phyloP scores from a whole-genome alignment of 2,329 filamentous ascomycete genomes.

The Lachnellula occidentalis region DNA sequence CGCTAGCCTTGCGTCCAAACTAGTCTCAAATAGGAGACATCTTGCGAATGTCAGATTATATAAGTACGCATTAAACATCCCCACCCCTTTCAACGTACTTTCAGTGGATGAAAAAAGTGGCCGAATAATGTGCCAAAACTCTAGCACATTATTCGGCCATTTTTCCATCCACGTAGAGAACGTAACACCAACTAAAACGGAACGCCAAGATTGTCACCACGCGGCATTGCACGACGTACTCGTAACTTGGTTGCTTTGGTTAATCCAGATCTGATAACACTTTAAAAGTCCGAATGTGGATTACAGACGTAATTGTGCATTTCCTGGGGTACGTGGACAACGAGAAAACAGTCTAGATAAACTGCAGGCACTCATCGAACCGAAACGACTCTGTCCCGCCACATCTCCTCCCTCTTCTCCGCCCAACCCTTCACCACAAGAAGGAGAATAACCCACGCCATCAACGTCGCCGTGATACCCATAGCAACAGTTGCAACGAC shows the following conservation, averaged over 20 bases:
- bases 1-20: conserved; percentile 1
- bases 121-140: too few species aligned
- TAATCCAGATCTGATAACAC: conserved; percentile 6
- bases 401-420: not conserved
- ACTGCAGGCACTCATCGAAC: conserved; percentile 8
- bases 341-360: conserved; percentile 7
- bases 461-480: conserved; percentile 72
- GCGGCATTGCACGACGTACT: conserved; percentile 1
- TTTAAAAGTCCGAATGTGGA: conserved; percentile 7
- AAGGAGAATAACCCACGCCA: conserved; percentile 75
- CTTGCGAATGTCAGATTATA: conserved; percentile 7
- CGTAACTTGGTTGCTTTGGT: conserved; percentile 8
- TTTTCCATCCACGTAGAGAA: too few species aligned
- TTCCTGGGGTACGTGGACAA: conserved; percentile 6
- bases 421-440: conserved; percentile 83
- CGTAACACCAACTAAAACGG: conserved; percentile 2
- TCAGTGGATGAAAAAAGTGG: too few species aligned
- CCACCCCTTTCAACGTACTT: conserved; percentile 5
- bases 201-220: not conserved
- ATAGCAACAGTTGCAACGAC: conserved; percentile 83
- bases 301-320: conserved; percentile 6
- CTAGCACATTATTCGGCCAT: too few species aligned
- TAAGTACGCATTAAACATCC: conserved; percentile 4
- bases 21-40: conserved; percentile 10
- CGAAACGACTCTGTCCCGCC: conserved; percentile 8